phyloP scores from a whole-genome alignment of 2,329 filamentous ascomycete species.

The Didymella glomerata region DNA sequence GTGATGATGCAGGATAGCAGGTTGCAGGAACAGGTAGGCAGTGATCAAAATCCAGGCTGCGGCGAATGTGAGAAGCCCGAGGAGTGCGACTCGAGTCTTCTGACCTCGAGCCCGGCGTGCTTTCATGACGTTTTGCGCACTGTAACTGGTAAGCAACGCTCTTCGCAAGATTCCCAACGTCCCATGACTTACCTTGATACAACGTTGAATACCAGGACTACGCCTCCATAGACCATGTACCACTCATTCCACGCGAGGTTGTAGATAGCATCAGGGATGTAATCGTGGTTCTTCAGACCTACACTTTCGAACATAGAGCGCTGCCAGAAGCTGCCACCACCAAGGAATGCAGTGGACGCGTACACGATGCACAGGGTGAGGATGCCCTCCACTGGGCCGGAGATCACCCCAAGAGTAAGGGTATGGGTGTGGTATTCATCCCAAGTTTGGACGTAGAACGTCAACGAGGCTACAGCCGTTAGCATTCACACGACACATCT shows the following conservation, averaged over 20 bases:
- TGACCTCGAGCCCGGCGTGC: slow-evolving; percentile 79
- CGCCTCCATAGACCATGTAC: slow-evolving; percentile 85
- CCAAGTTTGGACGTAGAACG: slow-evolving; percentile 99
- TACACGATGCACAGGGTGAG: slow-evolving; percentile 84
- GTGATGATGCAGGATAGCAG: slow-evolving; percentile 80
- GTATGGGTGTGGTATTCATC: slow-evolving; percentile 99
- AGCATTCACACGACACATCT: neutral
- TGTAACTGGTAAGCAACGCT: slow-evolving; percentile 44
- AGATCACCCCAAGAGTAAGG: slow-evolving; percentile 88
- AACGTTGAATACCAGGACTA: slow-evolving; percentile 87
- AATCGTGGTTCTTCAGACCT: slow-evolving; percentile 68
- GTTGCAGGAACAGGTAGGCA: slow-evolving; percentile 84
- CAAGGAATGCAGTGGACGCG: slow-evolving; percentile 81
- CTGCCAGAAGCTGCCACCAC: slow-evolving; percentile 93
- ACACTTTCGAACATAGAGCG: slow-evolving; percentile 77
- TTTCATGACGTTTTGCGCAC: slow-evolving; percentile 82
- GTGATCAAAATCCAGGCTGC: slow-evolving; percentile 78
- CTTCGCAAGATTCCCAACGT: neutral
- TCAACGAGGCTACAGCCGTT: slow-evolving; percentile 72
- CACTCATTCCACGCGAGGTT: slow-evolving; percentile 87
- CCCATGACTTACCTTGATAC: slow-evolving; percentile 64
- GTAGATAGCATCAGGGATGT: slow-evolving; percentile 77
- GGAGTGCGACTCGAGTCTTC: slow-evolving; percentile 74
- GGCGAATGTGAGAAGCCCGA: slow-evolving; percentile 84
- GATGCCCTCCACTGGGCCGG: slow-evolving; percentile 94